Evolutionary conservation across 2,329 filamentous ascomycete genomes (phyloP).

Genomic region (Ophiostoma pallidulum): DNA sequence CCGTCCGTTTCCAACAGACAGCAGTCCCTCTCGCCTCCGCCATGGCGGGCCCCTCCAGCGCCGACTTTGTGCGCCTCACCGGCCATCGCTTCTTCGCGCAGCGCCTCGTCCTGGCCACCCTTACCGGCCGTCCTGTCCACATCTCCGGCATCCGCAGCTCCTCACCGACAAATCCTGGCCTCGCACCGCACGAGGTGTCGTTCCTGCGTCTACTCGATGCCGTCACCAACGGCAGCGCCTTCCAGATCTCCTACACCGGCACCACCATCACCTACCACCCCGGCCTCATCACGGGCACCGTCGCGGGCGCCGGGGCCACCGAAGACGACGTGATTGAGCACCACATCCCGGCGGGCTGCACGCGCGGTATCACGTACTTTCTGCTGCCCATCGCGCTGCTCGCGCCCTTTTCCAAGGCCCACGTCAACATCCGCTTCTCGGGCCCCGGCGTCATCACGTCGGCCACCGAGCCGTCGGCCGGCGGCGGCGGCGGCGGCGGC

Average conservation of each 20-base stretch:
- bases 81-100: slow-evolving; percentile 74
- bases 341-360: slow-evolving; percentile 65
- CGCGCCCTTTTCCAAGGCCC: slow-evolving; percentile 85
- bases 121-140: slow-evolving; percentile 81
- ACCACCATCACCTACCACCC: slow-evolving; percentile 89
- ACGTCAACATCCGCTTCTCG: slow-evolving; percentile 81
- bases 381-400: slow-evolving; percentile 80
- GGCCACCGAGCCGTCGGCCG: slow-evolving; percentile 53
- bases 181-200: slow-evolving; percentile 87
- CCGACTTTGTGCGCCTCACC: slow-evolving; percentile 51
- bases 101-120: slow-evolving; percentile 79
- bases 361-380: slow-evolving; percentile 82
- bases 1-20: not conserved
- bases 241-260: slow-evolving; percentile 94
- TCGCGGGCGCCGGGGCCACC: slow-evolving; percentile 58
- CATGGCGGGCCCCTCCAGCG: slow-evolving; percentile 6
- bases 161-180: slow-evolving; percentile 77
- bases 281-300: slow-evolving; percentile 80
- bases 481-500: too few relatives aligned
- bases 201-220: slow-evolving; percentile 90
- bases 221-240: slow-evolving; percentile 87
- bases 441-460: slow-evolving; percentile 90
- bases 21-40: not conserved
- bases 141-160: slow-evolving; percentile 89
- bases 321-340: slow-evolving; percentile 70